A percentile compares a stretch with the other conserved stretches of the same genome.
Evolutionary conservation across 2,329 filamentous ascomycete genomes (phyloP).

Genomic region (Beauveria rudraprayagi): DNA sequence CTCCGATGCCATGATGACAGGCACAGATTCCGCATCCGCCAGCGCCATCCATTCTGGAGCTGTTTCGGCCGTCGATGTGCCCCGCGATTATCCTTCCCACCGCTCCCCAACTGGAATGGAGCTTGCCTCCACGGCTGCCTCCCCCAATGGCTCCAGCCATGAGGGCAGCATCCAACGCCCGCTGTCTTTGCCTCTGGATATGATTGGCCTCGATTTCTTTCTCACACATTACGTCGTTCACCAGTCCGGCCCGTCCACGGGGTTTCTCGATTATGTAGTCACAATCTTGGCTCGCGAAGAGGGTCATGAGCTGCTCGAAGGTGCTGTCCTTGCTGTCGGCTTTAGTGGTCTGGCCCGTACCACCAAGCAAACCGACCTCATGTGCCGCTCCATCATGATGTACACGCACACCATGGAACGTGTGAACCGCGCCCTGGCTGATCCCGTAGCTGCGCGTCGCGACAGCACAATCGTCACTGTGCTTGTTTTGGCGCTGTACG

Average conservation of each 20-base stretch:
- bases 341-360: constrained; percentile 10
- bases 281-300: constrained; percentile 10
- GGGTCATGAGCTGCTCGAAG: constrained; percentile 9
- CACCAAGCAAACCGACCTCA: constrained; percentile 10
- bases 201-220: constrained; percentile 10
- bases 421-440: constrained; percentile 9
- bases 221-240: constrained; percentile 9
- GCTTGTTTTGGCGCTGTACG: constrained; percentile 9
- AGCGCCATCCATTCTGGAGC: neutral
- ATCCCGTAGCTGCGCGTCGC: constrained; percentile 6
- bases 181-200: constrained; percentile 6
- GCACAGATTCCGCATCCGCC: neutral
- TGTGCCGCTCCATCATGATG: constrained; percentile 11
- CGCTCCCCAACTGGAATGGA: neutral
- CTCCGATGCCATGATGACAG: constrained; percentile 8
- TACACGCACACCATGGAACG: constrained; percentile 11
- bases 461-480: constrained; percentile 12
- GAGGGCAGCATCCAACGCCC: constrained; percentile 8
- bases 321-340: constrained; percentile 9
- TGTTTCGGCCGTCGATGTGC: constrained; percentile 4
- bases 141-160: neutral
- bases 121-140: neutral
- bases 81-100: neutral
- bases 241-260: constrained; percentile 7
- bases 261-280: constrained; percentile 9